A percentile compares a stretch with the other conserved stretches of the same genome.
These are phyloP conservation scores for Houttuynia cordata DNA, from an alignment of 164 flowering plant genomes.

Conservation along the genomic window DNA sequence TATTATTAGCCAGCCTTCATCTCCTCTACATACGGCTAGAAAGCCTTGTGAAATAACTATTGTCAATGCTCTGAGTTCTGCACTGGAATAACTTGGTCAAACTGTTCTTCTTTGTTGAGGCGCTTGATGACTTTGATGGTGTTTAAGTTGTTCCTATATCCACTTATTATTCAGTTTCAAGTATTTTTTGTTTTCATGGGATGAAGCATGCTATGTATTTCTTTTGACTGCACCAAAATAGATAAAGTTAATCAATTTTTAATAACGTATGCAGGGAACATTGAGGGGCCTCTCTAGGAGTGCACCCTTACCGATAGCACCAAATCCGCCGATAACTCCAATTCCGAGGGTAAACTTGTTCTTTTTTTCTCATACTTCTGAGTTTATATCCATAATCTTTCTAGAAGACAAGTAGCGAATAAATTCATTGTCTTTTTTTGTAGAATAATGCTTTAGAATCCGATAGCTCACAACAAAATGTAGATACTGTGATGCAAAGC, in stretches of 20 bases:
- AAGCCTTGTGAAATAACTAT: too few relatives aligned
- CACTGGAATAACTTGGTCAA: too few relatives aligned
- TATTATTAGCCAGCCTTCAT: too few relatives aligned
- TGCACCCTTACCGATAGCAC: background rate
- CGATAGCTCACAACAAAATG: background rate
- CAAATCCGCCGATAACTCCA: constrained; percentile 1
- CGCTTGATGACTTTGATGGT: background rate
- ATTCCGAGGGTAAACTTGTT: constrained; percentile 7
- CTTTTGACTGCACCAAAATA: background rate
- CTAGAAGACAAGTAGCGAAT: too few relatives aligned
- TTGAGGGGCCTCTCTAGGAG: constrained; percentile 12
- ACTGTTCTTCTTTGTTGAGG: background rate
- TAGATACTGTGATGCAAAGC: background rate
- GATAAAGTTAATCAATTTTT: background rate
- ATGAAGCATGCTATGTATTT: background rate
- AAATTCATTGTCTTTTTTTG: background rate
- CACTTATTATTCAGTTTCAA: too few relatives aligned
- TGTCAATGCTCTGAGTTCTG: too few relatives aligned
- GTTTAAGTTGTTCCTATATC: background rate
- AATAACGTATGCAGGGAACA: constrained; percentile 13
- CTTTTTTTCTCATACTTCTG: background rate
- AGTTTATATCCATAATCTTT: background rate
- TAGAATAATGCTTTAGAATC: constrained; percentile 6
- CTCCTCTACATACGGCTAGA: too few relatives aligned
- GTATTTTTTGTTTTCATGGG: background rate